These are phyloP conservation scores for Mucor mucedo DNA, from an alignment of 371 early-diverging fungal species.

Conservation along the genomic window DNA sequence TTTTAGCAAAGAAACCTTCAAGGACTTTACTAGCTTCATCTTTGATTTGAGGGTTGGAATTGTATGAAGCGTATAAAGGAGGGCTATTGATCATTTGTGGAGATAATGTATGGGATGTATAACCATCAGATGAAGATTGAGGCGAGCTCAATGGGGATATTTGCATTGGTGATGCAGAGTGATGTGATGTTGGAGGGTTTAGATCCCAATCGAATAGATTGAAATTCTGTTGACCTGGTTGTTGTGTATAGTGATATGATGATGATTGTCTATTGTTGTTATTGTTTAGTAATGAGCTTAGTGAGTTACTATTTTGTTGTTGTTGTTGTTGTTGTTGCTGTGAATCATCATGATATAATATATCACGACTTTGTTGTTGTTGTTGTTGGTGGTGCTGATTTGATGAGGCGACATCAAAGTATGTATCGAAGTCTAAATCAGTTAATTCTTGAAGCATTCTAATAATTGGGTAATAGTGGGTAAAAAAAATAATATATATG, in stretches of 20 bases:
- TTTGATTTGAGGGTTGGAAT: conserved; percentile 9
- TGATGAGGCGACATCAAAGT: conserved; percentile 28
- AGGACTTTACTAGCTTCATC: conserved; percentile 23
- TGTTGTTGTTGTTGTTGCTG: conserved; percentile 9
- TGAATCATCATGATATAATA: conserved; percentile 26
- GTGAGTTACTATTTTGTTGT: conserved; percentile 6
- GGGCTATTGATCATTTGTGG: conserved; percentile 19
- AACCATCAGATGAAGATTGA: conserved; percentile 29
- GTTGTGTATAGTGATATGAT: conserved; percentile 1
- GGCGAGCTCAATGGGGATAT: conserved; percentile 28
- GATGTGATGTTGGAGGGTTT: neutral
- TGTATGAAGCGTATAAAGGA: conserved; percentile 6
- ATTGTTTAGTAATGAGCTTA: conserved; percentile 3
- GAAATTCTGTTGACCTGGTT: conserved; percentile 9
- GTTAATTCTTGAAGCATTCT: conserved; percentile 32
- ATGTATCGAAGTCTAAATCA: conserved; percentile 36
- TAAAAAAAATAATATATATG: neutral
- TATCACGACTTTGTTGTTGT: conserved; percentile 20
- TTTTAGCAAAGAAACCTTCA: conserved; percentile 19
- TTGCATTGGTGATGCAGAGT: conserved; percentile 15
- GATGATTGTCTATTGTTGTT: conserved; percentile 3
- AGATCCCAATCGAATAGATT: conserved; percentile 27
- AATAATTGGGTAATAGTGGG: conserved; percentile 1
- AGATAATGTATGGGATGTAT: conserved; percentile 26
- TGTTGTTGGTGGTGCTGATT: conserved; percentile 28